Conservation (phyloP, 495 filamentous ascomycete genomes). For the Lepraria neglecta region DNA sequence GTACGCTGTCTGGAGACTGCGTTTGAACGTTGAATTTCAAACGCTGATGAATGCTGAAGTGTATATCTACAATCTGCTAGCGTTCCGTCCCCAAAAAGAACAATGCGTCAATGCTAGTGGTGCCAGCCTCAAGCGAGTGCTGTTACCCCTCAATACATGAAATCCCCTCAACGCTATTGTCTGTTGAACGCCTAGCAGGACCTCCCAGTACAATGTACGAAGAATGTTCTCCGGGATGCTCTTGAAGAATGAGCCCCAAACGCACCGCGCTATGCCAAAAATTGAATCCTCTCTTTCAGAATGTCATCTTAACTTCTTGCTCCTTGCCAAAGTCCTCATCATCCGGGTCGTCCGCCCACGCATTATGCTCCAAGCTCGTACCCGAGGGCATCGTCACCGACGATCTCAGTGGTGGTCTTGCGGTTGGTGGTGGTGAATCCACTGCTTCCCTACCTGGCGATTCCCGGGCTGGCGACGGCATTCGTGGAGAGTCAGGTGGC, state of each 20-base stretch:
- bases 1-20: no score
- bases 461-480: conserved; percentile 7
- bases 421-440: conserved; percentile 10
- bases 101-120: no score
- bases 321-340: conserved; percentile 45
- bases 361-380: conserved; percentile 53
- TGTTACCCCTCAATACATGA: neutral
- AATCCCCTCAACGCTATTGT: neutral
- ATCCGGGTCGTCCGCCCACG: conserved; percentile 71
- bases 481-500: conserved; percentile 11
- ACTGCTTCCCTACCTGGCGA: conserved; percentile 10
- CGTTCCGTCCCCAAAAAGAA: neutral
- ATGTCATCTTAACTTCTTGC: conserved; percentile 52
- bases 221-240: neutral
- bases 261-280: conserved; percentile 21
- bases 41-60: neutral
- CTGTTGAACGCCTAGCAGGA: neutral
- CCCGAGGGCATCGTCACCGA: conserved; percentile 37
- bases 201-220: neutral
- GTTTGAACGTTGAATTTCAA: no score
- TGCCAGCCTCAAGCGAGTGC: neutral
- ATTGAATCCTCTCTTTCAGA: conserved; percentile 38
- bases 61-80: conserved; percentile 1
- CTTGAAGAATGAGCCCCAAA: neutral
- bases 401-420: conserved; percentile 39